Percentiles rank a stretch among this genome's conserved stretches.
Evolutionary conservation across 176 grass and related monocot species (phyloP).

Genomic region (Rhynchospora tenuis): DNA sequence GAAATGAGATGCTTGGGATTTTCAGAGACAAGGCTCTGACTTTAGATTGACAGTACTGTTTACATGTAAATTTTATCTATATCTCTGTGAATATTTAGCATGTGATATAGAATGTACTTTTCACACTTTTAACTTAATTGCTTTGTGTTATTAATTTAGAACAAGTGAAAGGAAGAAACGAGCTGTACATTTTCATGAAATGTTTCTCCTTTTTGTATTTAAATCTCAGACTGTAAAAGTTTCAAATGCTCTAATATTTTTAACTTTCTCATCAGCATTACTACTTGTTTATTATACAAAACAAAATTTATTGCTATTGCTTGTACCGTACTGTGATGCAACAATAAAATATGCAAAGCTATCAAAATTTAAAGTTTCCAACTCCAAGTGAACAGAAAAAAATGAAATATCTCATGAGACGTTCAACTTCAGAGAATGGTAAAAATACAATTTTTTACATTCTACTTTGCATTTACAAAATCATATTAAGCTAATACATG

Average conservation of each 20-base stretch:
- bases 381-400: neutral
- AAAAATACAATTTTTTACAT: neutral
- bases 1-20: constrained; percentile 89
- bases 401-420: neutral
- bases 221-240: neutral
- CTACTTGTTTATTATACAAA: neutral
- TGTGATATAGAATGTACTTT: constrained; percentile 22
- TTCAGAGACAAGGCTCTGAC: constrained; percentile 56
- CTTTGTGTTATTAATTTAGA: neutral
- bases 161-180: constrained; percentile 4
- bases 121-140: constrained; percentile 14
- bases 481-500: neutral
- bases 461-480: constrained; percentile 22
- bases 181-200: constrained; percentile 6
- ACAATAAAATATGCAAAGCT: neutral
- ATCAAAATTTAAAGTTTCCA: neutral
- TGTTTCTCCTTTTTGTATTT: constrained; percentile 15
- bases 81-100: constrained; percentile 26
- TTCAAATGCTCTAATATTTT: constrained; percentile 6
- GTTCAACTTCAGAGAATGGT: neutral
- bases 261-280: neutral
- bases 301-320: neutral
- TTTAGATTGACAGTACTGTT: neutral
- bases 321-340: neutral
- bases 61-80: constrained; percentile 20